Evolutionary conservation across 2,329 filamentous ascomycete genomes (phyloP).

Genomic region (Scedosporium aurantiacum): DNA sequence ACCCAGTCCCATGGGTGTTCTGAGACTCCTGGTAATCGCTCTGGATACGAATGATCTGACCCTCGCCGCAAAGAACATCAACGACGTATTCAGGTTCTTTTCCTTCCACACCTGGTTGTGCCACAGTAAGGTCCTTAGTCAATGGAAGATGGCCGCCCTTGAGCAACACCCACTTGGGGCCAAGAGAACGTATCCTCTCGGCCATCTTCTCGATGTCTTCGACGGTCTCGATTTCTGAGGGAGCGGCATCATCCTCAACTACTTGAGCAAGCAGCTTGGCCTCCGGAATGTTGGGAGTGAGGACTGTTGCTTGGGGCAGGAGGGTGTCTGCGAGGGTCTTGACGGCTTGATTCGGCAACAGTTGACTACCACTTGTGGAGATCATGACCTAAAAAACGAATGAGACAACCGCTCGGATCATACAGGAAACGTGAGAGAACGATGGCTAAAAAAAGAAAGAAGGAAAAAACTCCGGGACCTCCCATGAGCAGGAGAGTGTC

Average conservation of each 20-base stretch:
- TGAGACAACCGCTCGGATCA: no score
- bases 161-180: constrained; percentile 69
- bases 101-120: constrained; percentile 42
- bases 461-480: neutral
- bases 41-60: constrained; percentile 50
- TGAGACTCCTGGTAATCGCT: constrained; percentile 59
- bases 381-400: constrained; percentile 68
- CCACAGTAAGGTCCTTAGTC: constrained; percentile 47
- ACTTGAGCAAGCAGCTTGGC: constrained; percentile 48
- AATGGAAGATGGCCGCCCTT: constrained; percentile 90
- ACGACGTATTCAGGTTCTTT: constrained; percentile 48
- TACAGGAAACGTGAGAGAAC: neutral
- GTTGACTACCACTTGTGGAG: constrained; percentile 62
- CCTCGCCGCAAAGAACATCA: constrained; percentile 62
- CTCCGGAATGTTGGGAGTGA: constrained; percentile 72
- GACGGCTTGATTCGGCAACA: constrained; percentile 57
- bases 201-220: constrained; percentile 61
- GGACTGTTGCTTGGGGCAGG: constrained; percentile 53
- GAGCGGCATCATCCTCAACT: constrained; percentile 25
- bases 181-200: constrained; percentile 52
- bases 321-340: constrained; percentile 46
- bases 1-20: constrained; percentile 92
- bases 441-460: neutral
- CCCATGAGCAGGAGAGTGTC: constrained; percentile 2
- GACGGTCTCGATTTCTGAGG: constrained; percentile 34